Evolutionary conservation across 441 rosid species (phyloP), one percentile per base, ranked within the genome.

Genomic region (Sinapis alba): DNA sequence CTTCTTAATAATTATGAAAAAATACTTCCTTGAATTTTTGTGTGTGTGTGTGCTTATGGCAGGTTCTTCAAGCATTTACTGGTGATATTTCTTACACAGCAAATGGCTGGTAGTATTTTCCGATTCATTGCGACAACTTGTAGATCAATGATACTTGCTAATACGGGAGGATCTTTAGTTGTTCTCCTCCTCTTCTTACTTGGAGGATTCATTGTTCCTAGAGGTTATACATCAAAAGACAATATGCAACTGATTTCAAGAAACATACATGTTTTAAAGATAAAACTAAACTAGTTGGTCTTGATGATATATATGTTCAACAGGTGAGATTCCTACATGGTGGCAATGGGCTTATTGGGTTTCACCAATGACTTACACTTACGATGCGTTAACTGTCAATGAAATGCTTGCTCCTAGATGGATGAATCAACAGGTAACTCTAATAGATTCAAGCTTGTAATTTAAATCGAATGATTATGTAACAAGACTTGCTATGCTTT

Each of bases 271-370:
- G 58, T 38, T 32, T 32, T 57, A 20, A 34, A 2, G 50, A 65
- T 24, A 32, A 32, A 43, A 6, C 27, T 23, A 65, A 24, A 24
- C 34, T 43, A 24, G 38, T 13, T 65, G 58, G 19, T 65, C 21
- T 23, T 34, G 11, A 62, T 50, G 65, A 19, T 30, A 61, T 18
- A 45, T 32, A 21, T n/a, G n/a, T n/a, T 21, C 69, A 24, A 79
- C 81, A 92, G 92, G 63, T 56, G 51, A 87, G 27, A 88, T 93
- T 75, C 98, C 97, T 26, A 57, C 20, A 0, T 90, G 98, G 99
- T 93, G 94, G 97, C 65, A 59, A 24, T 96, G 97, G 99, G 97
- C 84, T 59, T 85, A 96, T 65, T 93, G 99, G 99, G 72, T 86
- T 64, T 96, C 98, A 9, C 99, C 99, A 26, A 11, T 96, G 82